These are phyloP conservation scores for Quercus lobata DNA, from an alignment of 331 rosid genomes.

Conservation along the genomic window DNA sequence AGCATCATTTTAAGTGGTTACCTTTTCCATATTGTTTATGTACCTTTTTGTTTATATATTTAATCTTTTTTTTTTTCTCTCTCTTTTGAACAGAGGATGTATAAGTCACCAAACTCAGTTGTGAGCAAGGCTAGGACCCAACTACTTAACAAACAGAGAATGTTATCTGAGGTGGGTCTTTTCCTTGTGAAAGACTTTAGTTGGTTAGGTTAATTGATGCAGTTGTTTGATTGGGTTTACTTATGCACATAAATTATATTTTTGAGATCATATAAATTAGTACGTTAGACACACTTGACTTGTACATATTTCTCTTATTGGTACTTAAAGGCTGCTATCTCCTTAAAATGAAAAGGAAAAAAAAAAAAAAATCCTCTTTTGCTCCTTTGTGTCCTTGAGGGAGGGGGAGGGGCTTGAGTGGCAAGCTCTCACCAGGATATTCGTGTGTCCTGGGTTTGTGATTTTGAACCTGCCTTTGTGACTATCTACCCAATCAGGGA, in stretches of 20 bases:
- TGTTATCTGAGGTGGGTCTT: conserved; percentile 67
- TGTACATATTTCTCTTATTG: neutral
- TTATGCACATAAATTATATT: neutral
- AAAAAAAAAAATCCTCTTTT: neutral
- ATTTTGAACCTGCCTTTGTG: neutral
- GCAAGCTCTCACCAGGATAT: neutral
- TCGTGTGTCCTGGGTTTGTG: neutral
- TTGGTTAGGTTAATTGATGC: neutral
- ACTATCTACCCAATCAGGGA: too few relatives aligned
- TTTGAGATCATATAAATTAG: neutral
- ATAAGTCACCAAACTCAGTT: conserved; percentile 77
- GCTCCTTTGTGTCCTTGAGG: neutral
- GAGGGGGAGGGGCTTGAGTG: neutral
- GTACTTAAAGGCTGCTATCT: neutral
- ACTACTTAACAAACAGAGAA: conserved; percentile 73
- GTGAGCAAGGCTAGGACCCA: conserved; percentile 87
- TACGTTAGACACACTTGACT: neutral
- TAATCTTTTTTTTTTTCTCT: neutral
- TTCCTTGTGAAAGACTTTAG: neutral
- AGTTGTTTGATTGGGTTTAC: neutral
- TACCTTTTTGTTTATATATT: neutral
- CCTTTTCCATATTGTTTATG: neutral
- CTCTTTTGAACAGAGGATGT: conserved; percentile 59
- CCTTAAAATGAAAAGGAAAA: neutral
- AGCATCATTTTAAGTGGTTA: neutral